phyloP scores from a whole-genome alignment of 106 monocot genomes.

The Acanthochlamys bracteata region DNA sequence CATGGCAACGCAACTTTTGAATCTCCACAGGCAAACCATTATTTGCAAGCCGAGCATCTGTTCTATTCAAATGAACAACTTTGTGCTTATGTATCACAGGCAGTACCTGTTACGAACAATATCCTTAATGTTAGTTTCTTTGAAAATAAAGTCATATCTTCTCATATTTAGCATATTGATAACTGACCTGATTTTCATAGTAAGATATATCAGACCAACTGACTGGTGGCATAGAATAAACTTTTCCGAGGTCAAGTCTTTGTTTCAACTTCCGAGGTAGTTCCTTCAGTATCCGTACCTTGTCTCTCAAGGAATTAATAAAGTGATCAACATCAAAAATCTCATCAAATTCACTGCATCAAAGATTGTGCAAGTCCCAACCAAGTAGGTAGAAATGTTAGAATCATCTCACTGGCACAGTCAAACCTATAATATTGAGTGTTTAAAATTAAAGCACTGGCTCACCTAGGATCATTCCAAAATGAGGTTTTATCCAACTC shows the following conservation, averaged over 20 bases:
- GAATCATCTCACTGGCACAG: not conserved
- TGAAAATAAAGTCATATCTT: not conserved
- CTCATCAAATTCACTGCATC: conserved; percentile 79
- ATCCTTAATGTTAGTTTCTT: conserved; percentile 1
- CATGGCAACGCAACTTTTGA: conserved; percentile 80
- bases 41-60: conserved; percentile 88
- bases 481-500: conserved; percentile 94
- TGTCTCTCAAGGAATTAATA: conserved; percentile 76
- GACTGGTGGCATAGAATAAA: conserved; percentile 74
- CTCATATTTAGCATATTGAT: not conserved
- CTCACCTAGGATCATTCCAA: conserved; percentile 85
- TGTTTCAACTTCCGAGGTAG: conserved; percentile 75
- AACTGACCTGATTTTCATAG: conserved; percentile 62
- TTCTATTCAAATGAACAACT: conserved; percentile 74
- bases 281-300: conserved; percentile 89
- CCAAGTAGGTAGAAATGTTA: not conserved
- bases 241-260: conserved; percentile 50
- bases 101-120: conserved; percentile 49
- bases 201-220: conserved; percentile 97
- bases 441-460: not conserved
- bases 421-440: not conserved
- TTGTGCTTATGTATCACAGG: conserved; percentile 81
- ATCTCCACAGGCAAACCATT: conserved; percentile 84
- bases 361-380: not conserved
- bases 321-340: conserved; percentile 98